Evolutionary conservation across 352 stramenopile genomes (phyloP).

Genomic region (Phytophthora syringae): DNA sequence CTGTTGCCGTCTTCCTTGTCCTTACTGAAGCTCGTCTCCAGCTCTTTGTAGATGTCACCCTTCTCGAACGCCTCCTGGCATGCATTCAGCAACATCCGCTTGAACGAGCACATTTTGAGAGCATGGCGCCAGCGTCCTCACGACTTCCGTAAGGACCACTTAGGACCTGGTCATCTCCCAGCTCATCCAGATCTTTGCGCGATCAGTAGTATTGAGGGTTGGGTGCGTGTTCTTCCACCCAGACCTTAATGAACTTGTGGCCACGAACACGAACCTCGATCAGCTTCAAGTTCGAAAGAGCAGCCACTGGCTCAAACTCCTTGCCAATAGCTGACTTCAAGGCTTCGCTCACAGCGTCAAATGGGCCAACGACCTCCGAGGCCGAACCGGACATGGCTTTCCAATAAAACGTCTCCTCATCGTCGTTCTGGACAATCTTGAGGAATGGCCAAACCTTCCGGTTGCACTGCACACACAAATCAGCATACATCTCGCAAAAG

Average conservation of each 20-base stretch:
- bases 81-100: slow-evolving; percentile 90
- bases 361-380: slow-evolving; percentile 94
- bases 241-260: slow-evolving; percentile 89
- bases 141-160: slow-evolving; percentile 74
- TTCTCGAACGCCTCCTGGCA: slow-evolving; percentile 93
- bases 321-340: slow-evolving; percentile 82
- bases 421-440: slow-evolving; percentile 87
- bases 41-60: slow-evolving; percentile 90
- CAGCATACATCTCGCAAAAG: slow-evolving; percentile 92
- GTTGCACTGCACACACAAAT: slow-evolving; percentile 82
- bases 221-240: slow-evolving; percentile 46
- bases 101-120: slow-evolving; percentile 88
- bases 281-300: slow-evolving; percentile 62
- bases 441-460: slow-evolving; percentile 88
- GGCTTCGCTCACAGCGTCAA: slow-evolving; percentile 63
- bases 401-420: slow-evolving; percentile 87
- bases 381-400: slow-evolving; percentile 89
- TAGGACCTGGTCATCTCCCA: slow-evolving; percentile 74
- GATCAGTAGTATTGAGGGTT: slow-evolving; percentile 77
- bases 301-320: slow-evolving; percentile 72
- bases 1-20: slow-evolving; percentile 83
- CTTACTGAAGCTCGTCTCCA: slow-evolving; percentile 77
- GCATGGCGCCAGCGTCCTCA: slow-evolving; percentile 64
- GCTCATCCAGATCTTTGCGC: slow-evolving; percentile 78
- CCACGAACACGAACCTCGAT: slow-evolving; percentile 75